Base-by-base conservation (phyloP, 106 monocot genomes). In the Dioscorea zingiberensis region DNA sequence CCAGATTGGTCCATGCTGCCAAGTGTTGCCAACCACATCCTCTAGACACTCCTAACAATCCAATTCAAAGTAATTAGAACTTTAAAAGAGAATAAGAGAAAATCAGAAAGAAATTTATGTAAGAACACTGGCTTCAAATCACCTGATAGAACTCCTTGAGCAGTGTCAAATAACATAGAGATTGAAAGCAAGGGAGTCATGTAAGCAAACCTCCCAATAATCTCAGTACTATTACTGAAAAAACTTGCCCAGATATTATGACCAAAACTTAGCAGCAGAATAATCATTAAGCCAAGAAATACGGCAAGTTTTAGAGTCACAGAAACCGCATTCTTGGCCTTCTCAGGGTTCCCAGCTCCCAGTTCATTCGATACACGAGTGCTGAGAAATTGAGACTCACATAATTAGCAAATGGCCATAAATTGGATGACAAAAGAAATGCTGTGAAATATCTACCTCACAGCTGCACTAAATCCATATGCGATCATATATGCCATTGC, bases 1-100 rank as follows among this genome's bases (percentile, higher is more conserved):
- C 71, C 21, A 94, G 68, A 73, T 94, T 90, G 48, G 94, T 94
- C 84, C 79, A 82, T 28, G 90, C 94, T 26, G 90, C 90, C 60
- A 94, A 69, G 63, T 90, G 84, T 68, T 94, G 90, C 90, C 84
- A 94, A 48, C 94, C 90, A 70, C 90, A 87, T 29, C 94, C 94
- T 74, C 94, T 90, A 21, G 94, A 53, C n/a, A 90, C 94, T 38
- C 94, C 86, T 87, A 63, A 54, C n/a, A 90, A 87, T 38, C 90
- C 86, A 84, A 63, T 60, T 54, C 44, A 44, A 28, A 65, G 25
- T 49, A 62, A 13, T 27, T 17, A 18, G 1, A 10, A 27, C 18
- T 21, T 7, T 19, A 14, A 18, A 30, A 21, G 9, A 64, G 47
- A 47, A 47, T 21, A 3, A 18, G 13, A 60, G 5, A 67, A 28